These are phyloP conservation scores for Fusarium sp. DNA, from an alignment of 2,329 filamentous ascomycete genomes.

Conservation along the genomic window DNA sequence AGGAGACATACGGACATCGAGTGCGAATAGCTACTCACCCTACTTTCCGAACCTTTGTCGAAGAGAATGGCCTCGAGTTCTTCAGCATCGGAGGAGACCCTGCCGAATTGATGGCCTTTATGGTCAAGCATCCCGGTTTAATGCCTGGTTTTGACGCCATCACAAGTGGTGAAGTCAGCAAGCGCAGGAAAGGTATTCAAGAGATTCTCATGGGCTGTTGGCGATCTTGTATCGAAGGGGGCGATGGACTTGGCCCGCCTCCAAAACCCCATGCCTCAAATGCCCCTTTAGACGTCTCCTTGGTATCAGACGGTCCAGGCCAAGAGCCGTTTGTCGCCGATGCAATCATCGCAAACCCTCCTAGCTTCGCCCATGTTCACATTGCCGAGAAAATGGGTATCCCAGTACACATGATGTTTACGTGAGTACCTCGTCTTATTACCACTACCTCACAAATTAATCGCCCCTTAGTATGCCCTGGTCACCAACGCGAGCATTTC, in stretches of 20 bases:
- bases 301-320: constrained; percentile 58
- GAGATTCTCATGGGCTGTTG: constrained; percentile 89
- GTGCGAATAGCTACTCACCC: constrained; percentile 81
- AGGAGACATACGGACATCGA: constrained; percentile 76
- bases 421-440: constrained; percentile 66
- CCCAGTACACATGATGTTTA: constrained; percentile 90
- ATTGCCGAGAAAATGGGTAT: constrained; percentile 82
- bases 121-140: constrained; percentile 90
- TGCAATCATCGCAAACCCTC: constrained; percentile 84
- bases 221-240: constrained; percentile 86
- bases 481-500: constrained; percentile 87
- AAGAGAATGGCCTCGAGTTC: constrained; percentile 80
- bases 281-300: constrained; percentile 60
- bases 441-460: constrained; percentile 57
- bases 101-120: constrained; percentile 85
- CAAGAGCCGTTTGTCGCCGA: constrained; percentile 83
- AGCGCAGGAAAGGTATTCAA: constrained; percentile 80
- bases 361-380: constrained; percentile 83
- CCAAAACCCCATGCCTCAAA: constrained; percentile 63
- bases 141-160: constrained; percentile 87
- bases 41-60: constrained; percentile 77
- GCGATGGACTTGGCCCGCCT: constrained; percentile 72
- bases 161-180: constrained; percentile 82
- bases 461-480: constrained; percentile 82
- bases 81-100: constrained; percentile 84